A percentile compares a stretch with the other conserved stretches of the same genome.
Evolutionary conservation across 1,284 basidiomycete genomes (phyloP).

Genomic region (Moesziomyces parantarcticus): DNA sequence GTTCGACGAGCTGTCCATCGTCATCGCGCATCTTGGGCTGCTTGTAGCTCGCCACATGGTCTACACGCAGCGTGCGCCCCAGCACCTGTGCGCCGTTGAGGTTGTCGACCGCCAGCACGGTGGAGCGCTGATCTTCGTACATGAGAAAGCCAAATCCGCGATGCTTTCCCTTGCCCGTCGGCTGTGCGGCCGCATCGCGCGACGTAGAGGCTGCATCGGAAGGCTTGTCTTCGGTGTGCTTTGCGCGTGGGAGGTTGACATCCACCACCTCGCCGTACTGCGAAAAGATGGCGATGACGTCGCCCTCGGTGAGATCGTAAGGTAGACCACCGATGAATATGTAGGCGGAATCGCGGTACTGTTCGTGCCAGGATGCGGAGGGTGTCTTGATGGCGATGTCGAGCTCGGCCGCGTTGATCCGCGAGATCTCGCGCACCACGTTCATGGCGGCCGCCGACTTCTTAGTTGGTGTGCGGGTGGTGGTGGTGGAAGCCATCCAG

Average conservation of each 20-base stretch:
- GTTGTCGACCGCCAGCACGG: constrained; percentile 96
- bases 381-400: constrained; percentile 78
- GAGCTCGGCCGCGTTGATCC: constrained; percentile 92
- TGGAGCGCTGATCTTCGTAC: constrained; percentile 98
- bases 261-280: constrained; percentile 97
- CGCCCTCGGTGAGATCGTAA: constrained; percentile 84
- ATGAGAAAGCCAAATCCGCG: constrained; percentile 96
- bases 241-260: constrained; percentile 80
- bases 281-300: constrained; percentile 96
- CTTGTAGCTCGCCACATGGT: constrained; percentile 93
- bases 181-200: constrained; percentile 2
- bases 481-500: constrained; percentile 2
- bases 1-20: constrained; percentile 87
- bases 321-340: constrained; percentile 79
- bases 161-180: constrained; percentile 35
- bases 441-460: constrained; percentile 20
- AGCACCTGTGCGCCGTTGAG: constrained; percentile 92
- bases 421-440: constrained; percentile 84
- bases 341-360: constrained; percentile 97
- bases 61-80: constrained; percentile 83
- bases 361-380: constrained; percentile 90
- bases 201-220: constrained; percentile 1
- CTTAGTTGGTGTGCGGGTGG: not conserved
- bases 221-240: not conserved
- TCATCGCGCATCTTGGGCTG: constrained; percentile 79